phyloP scores from a whole-genome alignment of 225 moss, liverwort and hornwort genomes.

The Rhytidiadelphus loreus region DNA sequence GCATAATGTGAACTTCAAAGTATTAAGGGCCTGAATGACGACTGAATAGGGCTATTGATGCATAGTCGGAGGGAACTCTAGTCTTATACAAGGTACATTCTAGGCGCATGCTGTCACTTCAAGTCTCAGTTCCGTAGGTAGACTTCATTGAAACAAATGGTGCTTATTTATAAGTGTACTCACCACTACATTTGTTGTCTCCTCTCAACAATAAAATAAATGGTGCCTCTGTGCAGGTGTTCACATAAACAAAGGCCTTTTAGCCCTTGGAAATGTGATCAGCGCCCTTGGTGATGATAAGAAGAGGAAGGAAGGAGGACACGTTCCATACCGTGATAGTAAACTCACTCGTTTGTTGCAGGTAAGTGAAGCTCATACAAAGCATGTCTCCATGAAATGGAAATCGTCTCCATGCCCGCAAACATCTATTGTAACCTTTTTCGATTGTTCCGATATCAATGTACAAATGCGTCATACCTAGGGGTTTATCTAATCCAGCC shows the following conservation, averaged over 20 bases:
- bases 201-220: neutral
- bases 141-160: neutral
- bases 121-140: neutral
- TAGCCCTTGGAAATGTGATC: constrained; percentile 96
- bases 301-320: constrained; percentile 94
- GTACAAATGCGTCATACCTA: neutral
- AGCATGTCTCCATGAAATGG: neutral
- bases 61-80: neutral
- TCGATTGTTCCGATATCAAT: neutral
- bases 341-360: constrained; percentile 97
- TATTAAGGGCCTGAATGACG: neutral
- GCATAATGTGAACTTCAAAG: neutral
- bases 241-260: constrained; percentile 82
- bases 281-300: constrained; percentile 98
- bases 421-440: neutral
- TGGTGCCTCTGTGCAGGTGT: constrained; percentile 45
- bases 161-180: neutral
- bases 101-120: neutral
- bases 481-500: neutral
- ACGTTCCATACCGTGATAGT: constrained; percentile 96
- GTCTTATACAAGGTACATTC: neutral
- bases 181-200: neutral
- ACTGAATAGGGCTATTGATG: neutral
- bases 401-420: neutral
- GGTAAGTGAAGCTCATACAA: constrained; percentile 21